Evolutionary conservation across 129 eudicot genomes (phyloP).

Genomic region (Erigeron canadensis): DNA sequence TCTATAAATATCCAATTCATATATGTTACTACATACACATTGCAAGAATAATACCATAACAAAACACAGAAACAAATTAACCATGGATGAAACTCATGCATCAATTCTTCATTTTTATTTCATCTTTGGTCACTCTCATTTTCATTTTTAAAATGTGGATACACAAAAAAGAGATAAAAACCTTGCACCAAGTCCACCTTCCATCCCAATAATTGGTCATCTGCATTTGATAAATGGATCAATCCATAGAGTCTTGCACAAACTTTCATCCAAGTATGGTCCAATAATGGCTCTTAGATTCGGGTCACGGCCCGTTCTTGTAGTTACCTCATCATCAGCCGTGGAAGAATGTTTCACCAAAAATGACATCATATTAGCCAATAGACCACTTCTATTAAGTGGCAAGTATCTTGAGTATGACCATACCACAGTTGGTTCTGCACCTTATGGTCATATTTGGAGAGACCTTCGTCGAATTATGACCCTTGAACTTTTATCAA

Average conservation of each 20-base stretch:
- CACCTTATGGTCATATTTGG: constrained; percentile 47
- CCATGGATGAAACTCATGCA: background rate
- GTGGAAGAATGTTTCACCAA: constrained; percentile 51
- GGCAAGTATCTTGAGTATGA: constrained; percentile 33
- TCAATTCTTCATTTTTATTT: background rate
- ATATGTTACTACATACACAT: background rate
- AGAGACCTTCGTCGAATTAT: constrained; percentile 38
- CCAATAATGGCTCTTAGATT: constrained; percentile 38
- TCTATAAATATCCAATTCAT: no score
- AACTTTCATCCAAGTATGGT: constrained; percentile 32
- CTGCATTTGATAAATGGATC: background rate
- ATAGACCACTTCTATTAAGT: constrained; percentile 26
- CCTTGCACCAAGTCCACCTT: constrained; percentile 1
- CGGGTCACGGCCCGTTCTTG: constrained; percentile 30
- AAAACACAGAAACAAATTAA: background rate
- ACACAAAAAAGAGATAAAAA: background rate
- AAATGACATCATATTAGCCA: constrained; percentile 49
- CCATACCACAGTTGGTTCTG: constrained; percentile 33
- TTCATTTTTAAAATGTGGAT: background rate
- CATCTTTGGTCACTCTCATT: background rate
- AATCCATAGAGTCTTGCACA: constrained; percentile 4
- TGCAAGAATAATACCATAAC: background rate
- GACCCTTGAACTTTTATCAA: constrained; percentile 34
- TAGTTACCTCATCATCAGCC: constrained; percentile 36
- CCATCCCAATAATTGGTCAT: background rate